Percentiles rank a stretch among this genome's conserved stretches.
Conservation (phyloP, 768 basidiomycete species). For the Royoungia palumana region DNA sequence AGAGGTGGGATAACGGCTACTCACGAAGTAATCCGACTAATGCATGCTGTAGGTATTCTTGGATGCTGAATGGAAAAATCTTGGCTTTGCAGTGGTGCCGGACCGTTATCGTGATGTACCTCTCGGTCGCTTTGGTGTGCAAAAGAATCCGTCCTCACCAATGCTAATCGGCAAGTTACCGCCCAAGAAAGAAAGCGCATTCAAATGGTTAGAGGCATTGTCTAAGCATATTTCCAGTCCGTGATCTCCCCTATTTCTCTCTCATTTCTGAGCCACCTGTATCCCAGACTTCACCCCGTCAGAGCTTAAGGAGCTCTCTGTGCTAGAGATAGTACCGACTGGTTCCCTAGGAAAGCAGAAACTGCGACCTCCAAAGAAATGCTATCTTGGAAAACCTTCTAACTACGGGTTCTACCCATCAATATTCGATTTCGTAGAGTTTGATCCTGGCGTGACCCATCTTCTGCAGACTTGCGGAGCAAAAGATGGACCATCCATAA, state of each 20-base stretch:
- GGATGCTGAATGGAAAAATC: slow-evolving; percentile 37
- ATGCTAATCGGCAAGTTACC: slow-evolving; percentile 59
- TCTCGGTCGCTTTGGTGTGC: slow-evolving; percentile 58
- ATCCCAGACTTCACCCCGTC: slow-evolving; percentile 49
- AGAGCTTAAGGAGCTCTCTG: slow-evolving; percentile 26
- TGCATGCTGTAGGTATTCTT: slow-evolving; percentile 33
- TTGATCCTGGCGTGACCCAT: too few species aligned
- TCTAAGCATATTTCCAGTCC: slow-evolving; percentile 55
- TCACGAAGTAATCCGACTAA: slow-evolving; percentile 43
- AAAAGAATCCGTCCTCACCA: slow-evolving; percentile 58
- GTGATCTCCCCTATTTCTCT: slow-evolving; percentile 17
- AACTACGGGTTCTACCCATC: too few species aligned
- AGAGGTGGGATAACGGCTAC: slow-evolving; percentile 24
- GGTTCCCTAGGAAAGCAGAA: too few species aligned
- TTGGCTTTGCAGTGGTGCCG: slow-evolving; percentile 70
- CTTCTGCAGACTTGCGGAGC: too few species aligned
- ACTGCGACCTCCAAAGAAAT: too few species aligned
- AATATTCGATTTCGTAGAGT: too few species aligned
- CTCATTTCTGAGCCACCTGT: background rate
- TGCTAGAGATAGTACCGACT: too few species aligned
- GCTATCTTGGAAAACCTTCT: too few species aligned
- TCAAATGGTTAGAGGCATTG: slow-evolving; percentile 61
- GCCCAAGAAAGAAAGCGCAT: slow-evolving; percentile 45
- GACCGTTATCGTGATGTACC: slow-evolving; percentile 45
- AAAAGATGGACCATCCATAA: too few species aligned